Conservation (phyloP, 768 basidiomycete species). For the Kwoniella sp. region DNA sequence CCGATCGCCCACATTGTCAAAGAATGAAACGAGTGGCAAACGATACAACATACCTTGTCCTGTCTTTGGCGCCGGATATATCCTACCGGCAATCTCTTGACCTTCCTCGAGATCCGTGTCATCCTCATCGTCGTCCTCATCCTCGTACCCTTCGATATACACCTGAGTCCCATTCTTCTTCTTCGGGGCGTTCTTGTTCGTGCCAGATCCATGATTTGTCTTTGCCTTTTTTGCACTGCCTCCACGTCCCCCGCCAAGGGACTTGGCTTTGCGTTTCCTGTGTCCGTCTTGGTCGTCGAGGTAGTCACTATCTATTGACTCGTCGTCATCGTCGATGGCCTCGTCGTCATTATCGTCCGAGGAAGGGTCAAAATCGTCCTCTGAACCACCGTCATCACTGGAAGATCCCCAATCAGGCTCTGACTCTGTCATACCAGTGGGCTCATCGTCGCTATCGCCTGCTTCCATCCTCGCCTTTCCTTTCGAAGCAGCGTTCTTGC, state of each 20-base stretch:
- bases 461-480: constrained; percentile 2
- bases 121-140: constrained; percentile 31
- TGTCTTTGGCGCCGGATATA: constrained; percentile 78
- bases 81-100: constrained; percentile 61
- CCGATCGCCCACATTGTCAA: background rate
- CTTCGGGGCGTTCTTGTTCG: background rate
- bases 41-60: constrained; percentile 73
- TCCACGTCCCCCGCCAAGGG: constrained; percentile 8
- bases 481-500: background rate
- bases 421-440: constrained; percentile 36
- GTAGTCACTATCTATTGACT: constrained; percentile 35
- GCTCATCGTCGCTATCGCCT: constrained; percentile 56
- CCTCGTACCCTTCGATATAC: constrained; percentile 27
- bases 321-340: constrained; percentile 25
- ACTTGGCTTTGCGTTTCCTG: constrained; percentile 23
- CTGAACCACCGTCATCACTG: constrained; percentile 26
- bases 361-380: constrained; percentile 43
- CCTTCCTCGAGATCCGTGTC: constrained; percentile 55
- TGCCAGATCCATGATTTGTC: background rate
- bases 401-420: constrained; percentile 19
- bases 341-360: constrained; percentile 33
- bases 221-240: constrained; percentile 23
- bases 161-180: constrained; percentile 15
- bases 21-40: constrained; percentile 3
- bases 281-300: constrained; percentile 35